Percentiles rank a stretch among this genome's conserved stretches.
Evolutionary conservation across 2,329 filamentous ascomycete genomes (phyloP).

Genomic region (Verticillium albo-atrum): DNA sequence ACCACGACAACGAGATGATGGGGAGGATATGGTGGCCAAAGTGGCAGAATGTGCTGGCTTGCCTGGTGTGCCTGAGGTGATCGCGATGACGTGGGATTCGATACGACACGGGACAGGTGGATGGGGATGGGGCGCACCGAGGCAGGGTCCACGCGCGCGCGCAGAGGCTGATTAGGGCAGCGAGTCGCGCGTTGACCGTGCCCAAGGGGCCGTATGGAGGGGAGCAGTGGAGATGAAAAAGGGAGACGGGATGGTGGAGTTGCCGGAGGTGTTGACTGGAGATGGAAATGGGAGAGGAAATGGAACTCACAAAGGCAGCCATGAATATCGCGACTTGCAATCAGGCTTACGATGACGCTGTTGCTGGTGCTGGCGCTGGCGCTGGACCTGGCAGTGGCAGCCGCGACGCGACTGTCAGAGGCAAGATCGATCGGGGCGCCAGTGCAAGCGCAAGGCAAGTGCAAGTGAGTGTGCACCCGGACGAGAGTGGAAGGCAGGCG

Average conservation of each 20-base stretch:
- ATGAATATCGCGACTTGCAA: conserved; percentile 11
- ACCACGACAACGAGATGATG: not conserved
- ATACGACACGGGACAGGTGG: not conserved
- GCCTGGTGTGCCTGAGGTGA: not conserved
- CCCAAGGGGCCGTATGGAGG: not conserved
- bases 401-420: not conserved
- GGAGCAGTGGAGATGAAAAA: not conserved
- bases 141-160: not conserved
- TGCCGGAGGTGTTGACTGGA: not conserved
- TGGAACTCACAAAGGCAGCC: conserved; percentile 20
- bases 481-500: not conserved
- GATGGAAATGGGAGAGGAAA: not conserved
- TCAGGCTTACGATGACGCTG: not conserved
- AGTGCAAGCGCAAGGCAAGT: not conserved
- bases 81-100: not conserved
- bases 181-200: not conserved
- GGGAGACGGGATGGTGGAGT: not conserved
- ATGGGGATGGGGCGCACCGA: not conserved
- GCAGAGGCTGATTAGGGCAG: not conserved
- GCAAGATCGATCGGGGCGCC: not conserved
- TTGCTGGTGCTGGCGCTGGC: not conserved
- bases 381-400: not conserved
- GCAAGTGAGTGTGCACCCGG: not conserved
- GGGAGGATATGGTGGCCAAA: conserved; percentile 1
- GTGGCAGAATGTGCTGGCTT: not conserved